A percentile compares a stretch with the other conserved stretches of the same genome.
Evolutionary conservation across 805 yeast genomes (phyloP).

Genomic region (Starmerella bacillaris): DNA sequence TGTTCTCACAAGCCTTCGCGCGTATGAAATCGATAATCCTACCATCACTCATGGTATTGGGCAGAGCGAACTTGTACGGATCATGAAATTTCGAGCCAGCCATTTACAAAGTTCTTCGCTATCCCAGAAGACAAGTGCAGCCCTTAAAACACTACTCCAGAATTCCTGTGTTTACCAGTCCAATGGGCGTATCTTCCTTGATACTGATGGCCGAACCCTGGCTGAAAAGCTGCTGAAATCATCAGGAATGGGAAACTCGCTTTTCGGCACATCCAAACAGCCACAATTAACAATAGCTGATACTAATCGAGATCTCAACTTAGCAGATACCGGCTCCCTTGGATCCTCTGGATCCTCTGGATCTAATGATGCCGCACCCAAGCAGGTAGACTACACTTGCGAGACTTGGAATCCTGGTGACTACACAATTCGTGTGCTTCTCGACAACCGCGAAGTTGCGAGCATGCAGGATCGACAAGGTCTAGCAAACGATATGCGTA

Average conservation of each 20-base stretch:
- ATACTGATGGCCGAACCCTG: constrained; percentile 48
- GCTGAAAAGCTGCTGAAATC: constrained; percentile 36
- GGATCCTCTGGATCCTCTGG: neutral
- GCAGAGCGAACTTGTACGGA: constrained; percentile 35
- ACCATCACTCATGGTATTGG: constrained; percentile 37
- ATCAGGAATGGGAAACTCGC: too few relatives aligned
- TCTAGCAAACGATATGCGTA: constrained; percentile 38
- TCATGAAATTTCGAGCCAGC: constrained; percentile 15
- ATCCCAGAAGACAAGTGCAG: too few relatives aligned
- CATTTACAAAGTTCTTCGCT: constrained; percentile 10
- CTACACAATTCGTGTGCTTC: constrained; percentile 40
- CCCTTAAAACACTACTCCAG: constrained; percentile 40
- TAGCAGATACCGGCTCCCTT: neutral
- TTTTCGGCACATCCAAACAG: too few relatives aligned
- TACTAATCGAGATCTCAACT: neutral
- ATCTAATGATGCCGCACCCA: neutral
- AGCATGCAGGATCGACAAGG: constrained; percentile 51
- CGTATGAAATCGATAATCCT: constrained; percentile 9
- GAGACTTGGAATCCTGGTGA: constrained; percentile 41
- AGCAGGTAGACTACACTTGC: constrained; percentile 4
- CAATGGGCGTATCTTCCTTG: constrained; percentile 32
- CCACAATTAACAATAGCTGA: neutral
- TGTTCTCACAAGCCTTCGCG: constrained; percentile 13
- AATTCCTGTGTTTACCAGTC: constrained; percentile 39
- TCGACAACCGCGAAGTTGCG: constrained; percentile 73